phyloP scores from a whole-genome alignment of 106 monocot species.

The Acorus gramineus region DNA sequence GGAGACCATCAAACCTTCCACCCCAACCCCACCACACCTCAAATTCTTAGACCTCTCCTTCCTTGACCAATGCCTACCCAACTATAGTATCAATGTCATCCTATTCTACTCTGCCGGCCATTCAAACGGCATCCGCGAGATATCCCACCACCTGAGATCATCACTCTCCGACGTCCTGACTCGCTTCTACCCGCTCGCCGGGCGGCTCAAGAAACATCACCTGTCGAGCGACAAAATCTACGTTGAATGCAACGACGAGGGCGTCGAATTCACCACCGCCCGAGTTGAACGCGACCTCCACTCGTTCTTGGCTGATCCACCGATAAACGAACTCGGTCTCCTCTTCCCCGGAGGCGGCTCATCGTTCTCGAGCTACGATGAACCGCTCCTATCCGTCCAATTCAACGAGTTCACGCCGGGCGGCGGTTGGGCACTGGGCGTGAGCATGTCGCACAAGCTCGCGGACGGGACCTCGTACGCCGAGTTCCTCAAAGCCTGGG shows the following conservation, averaged over 20 bases:
- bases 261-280: neutral
- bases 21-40: no score
- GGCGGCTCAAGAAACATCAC: neutral
- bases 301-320: neutral
- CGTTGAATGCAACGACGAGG: slow-evolving; percentile 7
- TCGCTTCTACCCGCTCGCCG: slow-evolving; percentile 5
- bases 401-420: neutral
- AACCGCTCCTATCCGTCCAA: neutral
- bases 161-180: slow-evolving; percentile 2
- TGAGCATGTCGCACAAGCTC: neutral
- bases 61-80: no score
- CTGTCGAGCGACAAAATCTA: neutral
- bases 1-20: no score
- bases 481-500: slow-evolving; percentile 9
- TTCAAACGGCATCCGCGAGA: no score
- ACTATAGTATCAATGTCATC: no score
- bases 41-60: no score
- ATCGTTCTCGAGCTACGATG: neutral
- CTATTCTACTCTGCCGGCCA: no score
- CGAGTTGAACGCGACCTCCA: neutral
- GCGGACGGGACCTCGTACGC: neutral
- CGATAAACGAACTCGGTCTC: neutral
- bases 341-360: neutral
- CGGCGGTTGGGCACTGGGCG: neutral
- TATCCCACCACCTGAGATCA: neutral